These are phyloP conservation scores for Trichophaea hybrida DNA, from an alignment of 2,329 filamentous ascomycete genomes.

Conservation along the genomic window DNA sequence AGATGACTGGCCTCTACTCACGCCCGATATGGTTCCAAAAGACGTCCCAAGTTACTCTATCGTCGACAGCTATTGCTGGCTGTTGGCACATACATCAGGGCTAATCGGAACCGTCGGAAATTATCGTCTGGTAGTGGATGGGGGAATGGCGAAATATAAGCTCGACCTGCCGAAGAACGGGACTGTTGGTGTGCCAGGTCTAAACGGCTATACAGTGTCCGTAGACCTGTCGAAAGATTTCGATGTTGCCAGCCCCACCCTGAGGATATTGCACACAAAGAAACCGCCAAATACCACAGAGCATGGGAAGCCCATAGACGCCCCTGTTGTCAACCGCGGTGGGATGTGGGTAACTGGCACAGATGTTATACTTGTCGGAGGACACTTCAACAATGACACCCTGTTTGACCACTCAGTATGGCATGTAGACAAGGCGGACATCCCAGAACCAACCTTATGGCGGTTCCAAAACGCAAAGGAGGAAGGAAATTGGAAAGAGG, in stretches of 20 bases:
- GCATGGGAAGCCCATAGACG: too few relatives aligned
- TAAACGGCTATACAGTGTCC: constrained; percentile 5
- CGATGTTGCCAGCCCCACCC: neutral
- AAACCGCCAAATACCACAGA: too few relatives aligned
- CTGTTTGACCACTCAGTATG: constrained; percentile 5
- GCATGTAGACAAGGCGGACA: neutral
- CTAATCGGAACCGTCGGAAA: neutral
- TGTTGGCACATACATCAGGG: neutral
- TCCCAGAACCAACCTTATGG: constrained; percentile 13
- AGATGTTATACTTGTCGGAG: constrained; percentile 9
- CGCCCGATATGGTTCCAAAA: too few relatives aligned
- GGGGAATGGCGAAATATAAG: constrained; percentile 14
- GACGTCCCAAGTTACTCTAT: too few relatives aligned
- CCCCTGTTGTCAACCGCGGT: constrained; percentile 10
- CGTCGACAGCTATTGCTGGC: constrained; percentile 4
- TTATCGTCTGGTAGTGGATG: constrained; percentile 7
- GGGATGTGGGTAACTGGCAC: constrained; percentile 10
- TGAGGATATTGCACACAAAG: neutral
- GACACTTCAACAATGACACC: constrained; percentile 13
- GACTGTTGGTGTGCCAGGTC: constrained; percentile 1
- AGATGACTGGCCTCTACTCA: too few relatives aligned
- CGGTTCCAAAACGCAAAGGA: too few relatives aligned
- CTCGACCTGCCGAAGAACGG: neutral
- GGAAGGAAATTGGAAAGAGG: too few relatives aligned
- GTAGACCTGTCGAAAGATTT: neutral